Evolutionary conservation across 1,284 basidiomycete genomes (phyloP).

Genomic region (Pseudozyma flocculosa): DNA sequence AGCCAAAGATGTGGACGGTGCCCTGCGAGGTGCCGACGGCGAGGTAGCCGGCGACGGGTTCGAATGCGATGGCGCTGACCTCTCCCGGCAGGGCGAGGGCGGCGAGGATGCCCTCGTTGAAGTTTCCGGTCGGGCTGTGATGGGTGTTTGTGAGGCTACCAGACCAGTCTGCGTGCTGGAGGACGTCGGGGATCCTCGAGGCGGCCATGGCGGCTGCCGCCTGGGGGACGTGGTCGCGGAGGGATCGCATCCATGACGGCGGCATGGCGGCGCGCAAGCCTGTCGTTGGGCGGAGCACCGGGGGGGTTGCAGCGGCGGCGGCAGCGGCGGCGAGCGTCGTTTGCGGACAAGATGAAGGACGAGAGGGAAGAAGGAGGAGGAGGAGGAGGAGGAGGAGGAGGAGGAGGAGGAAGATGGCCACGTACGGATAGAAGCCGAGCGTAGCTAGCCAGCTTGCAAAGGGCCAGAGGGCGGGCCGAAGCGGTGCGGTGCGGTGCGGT

Average conservation of each 20-base stretch:
- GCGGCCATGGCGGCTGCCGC: constrained; percentile 2
- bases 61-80: constrained; percentile 54
- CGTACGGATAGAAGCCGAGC: too few relatives aligned
- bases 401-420: too few relatives aligned
- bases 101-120: constrained; percentile 49
- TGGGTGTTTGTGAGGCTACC: constrained; percentile 30
- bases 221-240: constrained; percentile 23
- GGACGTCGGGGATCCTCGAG: constrained; percentile 18
- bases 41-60: constrained; percentile 63
- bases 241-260: constrained; percentile 27
- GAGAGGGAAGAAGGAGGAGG: too few relatives aligned
- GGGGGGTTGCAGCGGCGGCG: too few relatives aligned
- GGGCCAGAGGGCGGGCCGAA: too few relatives aligned
- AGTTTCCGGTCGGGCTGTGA: constrained; percentile 33
- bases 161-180: constrained; percentile 30
- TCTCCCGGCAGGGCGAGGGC: constrained; percentile 54
- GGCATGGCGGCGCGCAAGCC: too few relatives aligned
- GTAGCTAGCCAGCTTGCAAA: too few relatives aligned
- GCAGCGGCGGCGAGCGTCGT: too few relatives aligned
- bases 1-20: constrained; percentile 67
- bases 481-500: too few relatives aligned
- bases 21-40: constrained; percentile 69
- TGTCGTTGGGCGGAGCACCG: too few relatives aligned
- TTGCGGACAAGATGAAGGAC: too few relatives aligned
- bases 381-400: too few relatives aligned